Base-by-base conservation (phyloP, 306 rosid species). In the Cucurbita pepo region DNA sequence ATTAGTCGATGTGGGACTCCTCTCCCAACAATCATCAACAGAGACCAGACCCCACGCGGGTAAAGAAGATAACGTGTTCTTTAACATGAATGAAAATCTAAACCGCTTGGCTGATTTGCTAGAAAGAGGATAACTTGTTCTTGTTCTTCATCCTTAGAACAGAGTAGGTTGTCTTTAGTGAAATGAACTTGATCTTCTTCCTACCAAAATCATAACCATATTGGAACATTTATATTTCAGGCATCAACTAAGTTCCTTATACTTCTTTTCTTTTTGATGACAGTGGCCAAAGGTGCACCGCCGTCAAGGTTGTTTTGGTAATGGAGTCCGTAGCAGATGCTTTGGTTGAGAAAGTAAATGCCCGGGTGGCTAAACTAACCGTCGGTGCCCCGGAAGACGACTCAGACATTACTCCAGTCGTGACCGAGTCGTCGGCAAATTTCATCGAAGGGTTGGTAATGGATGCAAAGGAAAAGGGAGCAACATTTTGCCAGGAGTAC, bases 281-380 rank as follows among this genome's bases (percentile, higher is more conserved):
- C 82, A 95, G 97, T 83, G 97, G 99, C 60, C 99, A 95, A 86
- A 91, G 99, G 79, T 95, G 99, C 80, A 95, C 99, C 25, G 97
- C 99, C 34, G 83, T 95, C n/a, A 95, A 95, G 85, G 97, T 95
- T 73, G 90, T 95, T 56, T 77, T 95, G 62, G 97, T 86, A 69
- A 91, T 95, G 81, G 97, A 95, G 75, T 86, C 99, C 0, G 91
- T 91, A 13, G 97, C 99, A 10, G 97, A 91, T 83, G 82, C 88
- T 45, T 85, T 95, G 73, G 97, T 95, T 5, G 97, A 87, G 83
- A 93, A 90, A 81, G 97, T 93, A 78, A 90, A 88, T 7, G 86
- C 81, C 1, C 86, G 63, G 62, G 96, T 93, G 41, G 96, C 90
- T 19, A 90, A 93, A 69, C 69, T 93, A 73, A 88, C 71, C 0